These are phyloP conservation scores for Aspergillus melleus DNA, from an alignment of 2,329 filamentous ascomycete species.

Conservation along the genomic window DNA sequence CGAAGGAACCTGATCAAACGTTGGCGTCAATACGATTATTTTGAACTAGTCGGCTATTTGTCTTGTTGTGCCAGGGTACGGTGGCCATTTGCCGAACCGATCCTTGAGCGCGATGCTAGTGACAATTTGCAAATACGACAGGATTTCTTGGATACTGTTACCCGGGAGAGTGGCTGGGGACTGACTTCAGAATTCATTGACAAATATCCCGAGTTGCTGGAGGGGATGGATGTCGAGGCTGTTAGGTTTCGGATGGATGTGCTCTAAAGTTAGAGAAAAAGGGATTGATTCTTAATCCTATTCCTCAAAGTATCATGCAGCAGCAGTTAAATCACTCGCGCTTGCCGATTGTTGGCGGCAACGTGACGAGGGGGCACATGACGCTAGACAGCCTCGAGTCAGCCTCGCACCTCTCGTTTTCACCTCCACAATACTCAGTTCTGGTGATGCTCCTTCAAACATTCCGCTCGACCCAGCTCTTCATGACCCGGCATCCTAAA, in stretches of 20 bases:
- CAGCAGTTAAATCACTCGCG: neutral
- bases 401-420: neutral
- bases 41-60: conserved; percentile 10
- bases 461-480: neutral
- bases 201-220: conserved; percentile 8
- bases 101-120: conserved; percentile 12
- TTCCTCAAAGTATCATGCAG: too few relatives aligned
- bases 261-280: neutral
- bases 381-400: neutral
- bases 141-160: conserved; percentile 14
- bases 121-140: conserved; percentile 8
- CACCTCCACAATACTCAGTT: neutral
- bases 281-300: too few relatives aligned
- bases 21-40: conserved; percentile 1
- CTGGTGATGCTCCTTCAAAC: neutral
- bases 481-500: neutral
- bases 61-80: conserved; percentile 13
- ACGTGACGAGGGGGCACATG: neutral
- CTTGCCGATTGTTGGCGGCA: neutral
- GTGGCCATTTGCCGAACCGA: conserved; percentile 13
- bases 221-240: conserved; percentile 9
- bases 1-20: neutral
- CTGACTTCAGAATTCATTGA: conserved; percentile 10
- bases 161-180: conserved; percentile 10
- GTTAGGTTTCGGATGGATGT: neutral